These are phyloP conservation scores for Leishmania lainsoni DNA, from an alignment of 208 protist species.

Conservation along the genomic window DNA sequence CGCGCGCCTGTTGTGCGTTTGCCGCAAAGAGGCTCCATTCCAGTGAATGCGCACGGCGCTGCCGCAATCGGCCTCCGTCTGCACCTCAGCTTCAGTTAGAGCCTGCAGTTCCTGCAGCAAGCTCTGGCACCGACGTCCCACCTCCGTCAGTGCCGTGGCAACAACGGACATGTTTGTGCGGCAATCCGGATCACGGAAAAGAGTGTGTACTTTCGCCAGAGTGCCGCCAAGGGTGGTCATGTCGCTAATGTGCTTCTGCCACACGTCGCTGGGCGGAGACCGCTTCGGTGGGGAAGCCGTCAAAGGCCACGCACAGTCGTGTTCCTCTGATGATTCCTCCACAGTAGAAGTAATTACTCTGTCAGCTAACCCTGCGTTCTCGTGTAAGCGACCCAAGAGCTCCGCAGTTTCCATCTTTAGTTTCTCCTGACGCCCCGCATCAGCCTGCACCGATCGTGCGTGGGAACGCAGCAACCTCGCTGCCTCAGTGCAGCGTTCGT, in stretches of 20 bases:
- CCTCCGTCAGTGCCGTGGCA: constrained; percentile 18
- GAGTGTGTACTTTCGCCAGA: constrained; percentile 31
- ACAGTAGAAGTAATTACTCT: no score
- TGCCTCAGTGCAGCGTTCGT: not conserved
- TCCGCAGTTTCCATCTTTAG: not conserved
- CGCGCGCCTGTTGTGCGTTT: constrained; percentile 24
- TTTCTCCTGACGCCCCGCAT: not conserved
- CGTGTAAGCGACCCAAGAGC: not conserved
- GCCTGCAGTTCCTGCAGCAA: constrained; percentile 14
- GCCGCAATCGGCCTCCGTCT: constrained; percentile 22
- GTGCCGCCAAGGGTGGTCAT: constrained; percentile 25
- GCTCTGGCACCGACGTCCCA: constrained; percentile 23
- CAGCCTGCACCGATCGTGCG: not conserved
- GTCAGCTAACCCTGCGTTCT: not conserved
- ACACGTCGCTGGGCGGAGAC: not conserved
- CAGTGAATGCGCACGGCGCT: constrained; percentile 3
- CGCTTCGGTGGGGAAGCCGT: not conserved
- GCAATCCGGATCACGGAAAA: constrained; percentile 18
- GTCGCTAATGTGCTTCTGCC: constrained; percentile 16
- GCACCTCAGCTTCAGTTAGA: constrained; percentile 7
- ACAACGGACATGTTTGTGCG: constrained; percentile 23
- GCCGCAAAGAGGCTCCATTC: constrained; percentile 36
- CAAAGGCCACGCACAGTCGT: not conserved
- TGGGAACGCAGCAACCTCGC: constrained; percentile 1
- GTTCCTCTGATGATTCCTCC: not conserved